Evolutionary conservation across 2,329 filamentous ascomycete genomes (phyloP), one percentile per base, ranked within the genome.

Genomic region (Colletotrichum abscissum): DNA sequence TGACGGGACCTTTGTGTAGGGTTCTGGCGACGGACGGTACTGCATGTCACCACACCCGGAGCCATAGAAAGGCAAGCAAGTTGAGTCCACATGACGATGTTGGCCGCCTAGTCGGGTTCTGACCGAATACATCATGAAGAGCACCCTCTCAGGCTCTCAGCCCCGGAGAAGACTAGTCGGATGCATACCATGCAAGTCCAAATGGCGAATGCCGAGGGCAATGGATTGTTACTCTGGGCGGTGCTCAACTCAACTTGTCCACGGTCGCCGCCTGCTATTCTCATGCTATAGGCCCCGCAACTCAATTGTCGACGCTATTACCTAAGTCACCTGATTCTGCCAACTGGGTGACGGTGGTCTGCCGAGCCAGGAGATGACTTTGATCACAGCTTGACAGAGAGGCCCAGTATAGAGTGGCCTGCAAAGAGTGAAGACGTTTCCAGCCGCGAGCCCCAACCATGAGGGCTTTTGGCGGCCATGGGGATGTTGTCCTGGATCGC

Each of bases 11-110:
- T 71, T 63, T 71, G 49, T 71, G 42, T 70, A 69, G 42, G 60
- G 46, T 38, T 58, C 63, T 68, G 55, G 42, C 42, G 52, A 63
- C 54, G 19, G 52, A 63, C 54, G 19, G 38, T 55, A 66, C 67
- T 73, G 59, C 59, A 73, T 73, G 70, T 57, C 66, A 70, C 70
- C 70, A 65, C 70, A 65, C 59, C 55, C 64, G 38, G 38, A 16
- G 38, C 38, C 38, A 16, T 35, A 63, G 49, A 42, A 42, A 67
- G 52, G 58, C 46, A 65, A 26, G 55, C 67, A 24, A 65, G 59
- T 24, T 38, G 42, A 56, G 62, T 55, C 59, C 70, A 70, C 66
- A 70, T 73, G 70, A 73, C 62, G 60, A 59, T 62, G 70, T 46
- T 46, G n/a, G 28, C 54, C 42, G 26, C 30, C 62, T 65, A 58